phyloP scores from a whole-genome alignment of 345 rosid genomes.

The Turritis glabra region DNA sequence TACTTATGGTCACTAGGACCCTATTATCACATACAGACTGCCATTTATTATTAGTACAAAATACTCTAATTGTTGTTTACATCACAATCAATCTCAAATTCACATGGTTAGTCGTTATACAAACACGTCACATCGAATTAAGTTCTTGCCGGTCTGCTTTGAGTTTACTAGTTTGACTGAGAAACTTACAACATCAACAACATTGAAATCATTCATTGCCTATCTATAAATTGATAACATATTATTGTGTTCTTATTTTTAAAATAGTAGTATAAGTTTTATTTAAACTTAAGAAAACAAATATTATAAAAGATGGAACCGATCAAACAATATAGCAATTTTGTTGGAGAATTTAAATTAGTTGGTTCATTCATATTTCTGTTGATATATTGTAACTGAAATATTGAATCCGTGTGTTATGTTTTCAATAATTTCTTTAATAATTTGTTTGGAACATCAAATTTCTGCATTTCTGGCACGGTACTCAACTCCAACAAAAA shows the following conservation, averaged over 20 bases:
- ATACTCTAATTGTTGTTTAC: neutral
- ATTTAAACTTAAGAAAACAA: neutral
- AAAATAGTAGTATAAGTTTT: no score
- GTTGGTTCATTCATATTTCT: neutral
- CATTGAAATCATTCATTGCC: neutral
- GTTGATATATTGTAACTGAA: neutral
- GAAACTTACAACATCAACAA: neutral
- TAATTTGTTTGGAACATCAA: neutral
- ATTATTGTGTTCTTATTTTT: neutral
- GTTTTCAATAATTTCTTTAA: neutral
- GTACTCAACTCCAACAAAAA: slow-evolving; percentile 7
- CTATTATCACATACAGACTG: neutral
- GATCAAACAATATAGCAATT: neutral
- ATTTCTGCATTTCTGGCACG: neutral
- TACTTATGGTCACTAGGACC: neutral
- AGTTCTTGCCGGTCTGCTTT: slow-evolving; percentile 20
- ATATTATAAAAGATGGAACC: neutral
- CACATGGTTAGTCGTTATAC: neutral
- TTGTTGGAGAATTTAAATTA: neutral
- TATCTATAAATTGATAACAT: neutral
- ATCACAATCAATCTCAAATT: neutral
- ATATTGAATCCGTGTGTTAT: neutral
- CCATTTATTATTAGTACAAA: neutral
- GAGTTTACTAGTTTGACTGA: slow-evolving; percentile 6
- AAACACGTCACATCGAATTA: slow-evolving; percentile 19